Evolutionary conservation across 179 eudicot species (phyloP).

Genomic region (Heliamphora pulchella): DNA sequence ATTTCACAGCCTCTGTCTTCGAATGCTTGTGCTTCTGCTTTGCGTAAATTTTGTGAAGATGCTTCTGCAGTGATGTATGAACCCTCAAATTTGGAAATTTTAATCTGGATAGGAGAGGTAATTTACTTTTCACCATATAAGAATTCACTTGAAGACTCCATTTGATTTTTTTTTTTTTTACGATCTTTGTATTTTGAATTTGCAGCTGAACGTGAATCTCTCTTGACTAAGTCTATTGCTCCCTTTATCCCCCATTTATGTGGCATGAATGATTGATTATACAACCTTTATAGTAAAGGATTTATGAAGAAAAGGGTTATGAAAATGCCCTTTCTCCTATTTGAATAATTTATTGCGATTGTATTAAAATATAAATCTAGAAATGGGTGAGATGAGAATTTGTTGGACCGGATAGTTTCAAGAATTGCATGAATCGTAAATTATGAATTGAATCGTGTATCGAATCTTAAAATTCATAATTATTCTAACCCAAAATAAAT

Average conservation of each 20-base stretch:
- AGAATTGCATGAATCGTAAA: no score
- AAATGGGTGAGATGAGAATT: not conserved
- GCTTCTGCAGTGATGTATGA: conserved; percentile 52
- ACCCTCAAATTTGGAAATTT: conserved; percentile 71
- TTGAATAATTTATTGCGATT: not conserved
- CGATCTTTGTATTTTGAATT: not conserved
- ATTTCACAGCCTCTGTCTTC: conserved; percentile 67
- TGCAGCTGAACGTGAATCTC: not conserved
- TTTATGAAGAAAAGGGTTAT: not conserved
- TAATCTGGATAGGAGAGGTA: conserved; percentile 95
- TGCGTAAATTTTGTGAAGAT: conserved; percentile 95
- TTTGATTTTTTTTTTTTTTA: not conserved
- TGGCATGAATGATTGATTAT: not conserved
- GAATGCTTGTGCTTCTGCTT: conserved; percentile 75
- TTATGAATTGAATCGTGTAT: no score
- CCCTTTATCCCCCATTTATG: not conserved
- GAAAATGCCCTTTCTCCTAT: not conserved
- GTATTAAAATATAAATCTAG: not conserved
- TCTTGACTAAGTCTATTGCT: not conserved
- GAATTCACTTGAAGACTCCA: not conserved
- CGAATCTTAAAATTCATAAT: no score
- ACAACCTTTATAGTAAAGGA: not conserved
- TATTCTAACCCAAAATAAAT: no score
- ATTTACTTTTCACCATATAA: conserved; percentile 10
- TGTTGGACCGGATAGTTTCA: not conserved